phyloP scores from a whole-genome alignment of 495 filamentous ascomycete species.

The Aspergillus olivimuriae region DNA sequence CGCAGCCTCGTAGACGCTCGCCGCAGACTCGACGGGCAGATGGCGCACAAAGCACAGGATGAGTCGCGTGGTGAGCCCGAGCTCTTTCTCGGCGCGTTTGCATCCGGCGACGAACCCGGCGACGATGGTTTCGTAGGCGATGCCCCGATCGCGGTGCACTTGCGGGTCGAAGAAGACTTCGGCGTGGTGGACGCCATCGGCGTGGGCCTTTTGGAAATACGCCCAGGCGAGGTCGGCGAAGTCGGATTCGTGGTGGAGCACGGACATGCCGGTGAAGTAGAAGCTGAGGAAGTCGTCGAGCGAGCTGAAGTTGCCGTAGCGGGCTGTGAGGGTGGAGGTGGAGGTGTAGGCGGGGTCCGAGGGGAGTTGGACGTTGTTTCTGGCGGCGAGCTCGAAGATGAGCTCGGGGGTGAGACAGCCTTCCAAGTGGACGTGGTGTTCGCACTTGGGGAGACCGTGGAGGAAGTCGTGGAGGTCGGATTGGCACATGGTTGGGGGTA shows the following conservation, averaged over 20 bases:
- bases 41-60: conserved; percentile 69
- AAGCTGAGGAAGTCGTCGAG: conserved; percentile 74
- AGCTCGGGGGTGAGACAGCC: conserved; percentile 61
- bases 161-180: conserved; percentile 82
- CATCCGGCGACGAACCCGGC: conserved; percentile 53
- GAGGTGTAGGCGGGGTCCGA: conserved; percentile 55
- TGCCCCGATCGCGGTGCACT: conserved; percentile 57
- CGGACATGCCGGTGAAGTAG: conserved; percentile 72
- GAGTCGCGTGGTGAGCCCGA: conserved; percentile 54
- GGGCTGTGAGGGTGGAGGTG: conserved; percentile 45
- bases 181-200: conserved; percentile 62
- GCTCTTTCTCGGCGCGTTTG: conserved; percentile 52
- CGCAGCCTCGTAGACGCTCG: conserved; percentile 42
- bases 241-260: conserved; percentile 52
- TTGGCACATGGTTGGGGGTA: conserved; percentile 26
- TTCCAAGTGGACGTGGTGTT: conserved; percentile 75
- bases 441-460: conserved; percentile 64
- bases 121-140: conserved; percentile 56
- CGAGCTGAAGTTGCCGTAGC: conserved; percentile 59
- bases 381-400: conserved; percentile 60
- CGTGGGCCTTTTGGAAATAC: conserved; percentile 60
- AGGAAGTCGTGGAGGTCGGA: conserved; percentile 52
- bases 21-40: conserved; percentile 49
- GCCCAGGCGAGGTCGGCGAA: conserved; percentile 70
- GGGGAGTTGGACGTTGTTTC: conserved; percentile 58